Percentiles rank a stretch among this genome's conserved stretches.
These are phyloP conservation scores for Colletotrichum chrysophilum DNA, from an alignment of 2,329 filamentous ascomycete genomes.

Conservation along the genomic window DNA sequence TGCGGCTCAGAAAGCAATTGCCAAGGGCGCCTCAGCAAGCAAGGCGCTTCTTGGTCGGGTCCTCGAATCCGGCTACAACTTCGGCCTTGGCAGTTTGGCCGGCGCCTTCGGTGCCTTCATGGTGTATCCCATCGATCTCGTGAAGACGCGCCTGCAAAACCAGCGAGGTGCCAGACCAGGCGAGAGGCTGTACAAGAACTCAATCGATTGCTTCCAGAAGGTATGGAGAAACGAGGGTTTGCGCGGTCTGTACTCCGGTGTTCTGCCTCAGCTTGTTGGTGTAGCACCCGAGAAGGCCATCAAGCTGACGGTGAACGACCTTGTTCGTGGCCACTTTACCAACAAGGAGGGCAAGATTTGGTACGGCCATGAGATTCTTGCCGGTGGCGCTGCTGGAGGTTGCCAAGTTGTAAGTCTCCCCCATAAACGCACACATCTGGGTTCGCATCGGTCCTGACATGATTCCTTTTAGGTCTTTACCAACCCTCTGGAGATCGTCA, in stretches of 20 bases:
- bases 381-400: slow-evolving; percentile 87
- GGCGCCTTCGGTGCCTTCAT: slow-evolving; percentile 99
- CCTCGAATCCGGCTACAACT: slow-evolving; percentile 86
- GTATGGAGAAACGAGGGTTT: slow-evolving; percentile 93
- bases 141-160: slow-evolving; percentile 99
- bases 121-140: slow-evolving; percentile 98
- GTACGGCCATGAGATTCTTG: slow-evolving; percentile 75
- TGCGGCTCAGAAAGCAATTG: slow-evolving; percentile 34
- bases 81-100: slow-evolving; percentile 84
- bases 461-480: slow-evolving; percentile 76
- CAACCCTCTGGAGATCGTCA: slow-evolving; percentile 98
- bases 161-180: slow-evolving; percentile 85
- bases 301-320: slow-evolving; percentile 97
- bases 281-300: slow-evolving; percentile 99
- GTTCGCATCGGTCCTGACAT: slow-evolving; percentile 8
- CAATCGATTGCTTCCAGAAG: slow-evolving; percentile 91
- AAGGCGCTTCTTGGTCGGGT: slow-evolving; percentile 62
- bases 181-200: slow-evolving; percentile 94
- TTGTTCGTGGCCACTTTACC: slow-evolving; percentile 79
- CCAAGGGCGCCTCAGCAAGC: slow-evolving; percentile 54
- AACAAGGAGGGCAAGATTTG: slow-evolving; percentile 78
- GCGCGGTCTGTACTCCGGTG: slow-evolving; percentile 89
- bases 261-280: slow-evolving; percentile 92
- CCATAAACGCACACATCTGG: not conserved
- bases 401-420: slow-evolving; percentile 86